These are phyloP conservation scores for Tephrocybe sp. DNA, from an alignment of 768 basidiomycete genomes.

Conservation along the genomic window DNA sequence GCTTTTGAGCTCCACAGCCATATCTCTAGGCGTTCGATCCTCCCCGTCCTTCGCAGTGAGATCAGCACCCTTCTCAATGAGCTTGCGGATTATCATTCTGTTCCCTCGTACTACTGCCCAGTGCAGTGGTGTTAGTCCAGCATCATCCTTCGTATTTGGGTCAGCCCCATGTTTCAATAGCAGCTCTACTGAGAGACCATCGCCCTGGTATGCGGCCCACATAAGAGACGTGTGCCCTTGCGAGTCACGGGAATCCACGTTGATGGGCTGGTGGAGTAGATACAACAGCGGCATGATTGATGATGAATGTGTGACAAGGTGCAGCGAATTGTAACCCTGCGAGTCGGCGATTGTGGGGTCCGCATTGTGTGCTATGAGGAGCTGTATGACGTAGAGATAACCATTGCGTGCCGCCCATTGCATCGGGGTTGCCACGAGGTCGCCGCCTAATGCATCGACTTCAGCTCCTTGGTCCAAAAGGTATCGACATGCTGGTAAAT, in stretches of 20 bases:
- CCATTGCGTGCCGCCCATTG: constrained; percentile 99
- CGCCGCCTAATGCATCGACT: constrained; percentile 92
- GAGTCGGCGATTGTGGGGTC: constrained; percentile 91
- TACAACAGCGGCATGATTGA: constrained; percentile 94
- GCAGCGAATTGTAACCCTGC: constrained; percentile 95
- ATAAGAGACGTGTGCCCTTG: constrained; percentile 95
- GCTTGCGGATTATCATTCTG: constrained; percentile 75
- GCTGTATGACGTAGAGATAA: constrained; percentile 92
- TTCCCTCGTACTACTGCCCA: constrained; percentile 99
- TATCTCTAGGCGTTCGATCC: constrained; percentile 88
- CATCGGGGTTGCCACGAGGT: constrained; percentile 91
- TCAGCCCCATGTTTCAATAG: constrained; percentile 87
- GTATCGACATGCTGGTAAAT: constrained; percentile 83
- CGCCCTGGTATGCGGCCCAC: constrained; percentile 99
- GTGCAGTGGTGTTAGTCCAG: constrained; percentile 86
- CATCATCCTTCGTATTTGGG: constrained; percentile 71
- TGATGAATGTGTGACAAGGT: constrained; percentile 93
- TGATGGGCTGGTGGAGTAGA: constrained; percentile 89
- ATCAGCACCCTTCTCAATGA: constrained; percentile 87
- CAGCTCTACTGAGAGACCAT: constrained; percentile 91
- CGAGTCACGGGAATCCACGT: constrained; percentile 85
- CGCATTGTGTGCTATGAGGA: constrained; percentile 86
- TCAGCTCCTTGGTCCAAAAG: constrained; percentile 92
- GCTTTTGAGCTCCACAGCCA: constrained; percentile 93
- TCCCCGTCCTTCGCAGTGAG: constrained; percentile 77